Base-by-base conservation (phyloP, 805 yeast species). In the Ogataea parapolymorpha region DNA sequence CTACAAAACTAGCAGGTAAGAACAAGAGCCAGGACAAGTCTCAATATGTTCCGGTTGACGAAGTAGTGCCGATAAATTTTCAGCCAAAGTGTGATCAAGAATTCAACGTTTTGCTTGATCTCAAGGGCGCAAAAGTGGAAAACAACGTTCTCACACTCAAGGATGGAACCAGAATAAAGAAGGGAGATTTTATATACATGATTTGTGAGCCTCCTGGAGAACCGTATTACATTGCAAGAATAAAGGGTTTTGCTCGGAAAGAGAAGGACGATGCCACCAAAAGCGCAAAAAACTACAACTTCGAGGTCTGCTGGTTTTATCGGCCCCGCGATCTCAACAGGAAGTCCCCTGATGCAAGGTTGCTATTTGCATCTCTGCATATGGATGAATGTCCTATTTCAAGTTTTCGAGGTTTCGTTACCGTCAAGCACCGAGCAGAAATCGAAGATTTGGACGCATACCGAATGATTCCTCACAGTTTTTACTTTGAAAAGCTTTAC, bases 191-290 rank as follows among this genome's bases (percentile, higher is more conserved):
- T 44, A 82, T 89, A 8, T 89, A 85, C 58, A 79, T 90, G 80
- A 73, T 90, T 10, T 79, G 93, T 48, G 96, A 88, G 60, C 96
- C 96, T 1, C 88, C 96, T 0, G 93, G 95, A 2, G 96, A 88
- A 54, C 97, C 98, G 0, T 93, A 85, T 67, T 86, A 88, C 54
- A 75, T 93, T 32, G 98, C 95, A 1, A 70, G 91, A 30, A 72
- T 91, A 28, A 75, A 86, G 70, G 93, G 90, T 12, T 87, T 89
- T 50, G 71, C 69, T 3, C 61, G 61, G 37, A 72, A 67, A 50
- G 71, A 67, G 39, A 62, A 59, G 39, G 42, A 37, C 20, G 37
- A 43, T 25, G 45, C 35, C 32, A 51, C 63, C 27, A 73, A 70
- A 41, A 70, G 71, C 7, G 82, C 84, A 2, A 71, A 71, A 22